Evolutionary conservation across 805 yeast species (phyloP).

Genomic region (Hanseniaspora vineae): DNA sequence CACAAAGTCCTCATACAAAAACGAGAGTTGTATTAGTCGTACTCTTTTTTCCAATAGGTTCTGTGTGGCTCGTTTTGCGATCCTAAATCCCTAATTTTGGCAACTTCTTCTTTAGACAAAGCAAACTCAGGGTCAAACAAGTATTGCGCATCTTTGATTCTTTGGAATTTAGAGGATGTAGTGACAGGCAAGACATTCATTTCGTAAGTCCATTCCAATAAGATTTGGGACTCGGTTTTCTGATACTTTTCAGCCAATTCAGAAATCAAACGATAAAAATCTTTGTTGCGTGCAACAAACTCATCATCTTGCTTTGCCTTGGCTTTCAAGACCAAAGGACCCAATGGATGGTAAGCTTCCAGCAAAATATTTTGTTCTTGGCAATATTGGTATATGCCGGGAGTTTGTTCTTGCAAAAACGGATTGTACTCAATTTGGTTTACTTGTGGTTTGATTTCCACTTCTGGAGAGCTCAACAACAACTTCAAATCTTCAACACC

Average conservation of each 20-base stretch:
- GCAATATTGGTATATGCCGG: conserved; percentile 39
- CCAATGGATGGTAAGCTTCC: conserved; percentile 59
- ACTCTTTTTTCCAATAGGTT: conserved; percentile 21
- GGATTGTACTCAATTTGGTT: conserved; percentile 59
- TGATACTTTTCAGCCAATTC: conserved; percentile 42
- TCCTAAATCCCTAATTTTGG: conserved; percentile 31
- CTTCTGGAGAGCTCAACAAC: conserved; percentile 24
- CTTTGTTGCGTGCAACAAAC: conserved; percentile 9
- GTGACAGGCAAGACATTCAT: conserved; percentile 60
- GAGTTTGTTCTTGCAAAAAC: conserved; percentile 53
- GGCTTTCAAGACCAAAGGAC: conserved; percentile 40
- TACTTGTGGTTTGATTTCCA: conserved; percentile 35
- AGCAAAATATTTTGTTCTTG: conserved; percentile 35
- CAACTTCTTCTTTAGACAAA: conserved; percentile 38
- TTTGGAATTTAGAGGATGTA: conserved; percentile 45
- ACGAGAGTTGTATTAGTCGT: conserved; percentile 12
- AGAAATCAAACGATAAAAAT: conserved; percentile 27
- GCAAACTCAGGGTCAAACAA: conserved; percentile 36
- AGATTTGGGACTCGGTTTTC: conserved; percentile 47
- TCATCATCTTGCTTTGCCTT: conserved; percentile 13
- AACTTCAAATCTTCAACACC: conserved; percentile 31
- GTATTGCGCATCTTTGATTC: conserved; percentile 45
- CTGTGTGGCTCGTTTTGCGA: conserved; percentile 20
- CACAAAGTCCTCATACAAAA: too few species aligned
- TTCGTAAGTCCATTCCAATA: conserved; percentile 60